These are phyloP conservation scores for Pleomassaria siparia DNA, from an alignment of 2,329 filamentous ascomycete species.

Conservation along the genomic window DNA sequence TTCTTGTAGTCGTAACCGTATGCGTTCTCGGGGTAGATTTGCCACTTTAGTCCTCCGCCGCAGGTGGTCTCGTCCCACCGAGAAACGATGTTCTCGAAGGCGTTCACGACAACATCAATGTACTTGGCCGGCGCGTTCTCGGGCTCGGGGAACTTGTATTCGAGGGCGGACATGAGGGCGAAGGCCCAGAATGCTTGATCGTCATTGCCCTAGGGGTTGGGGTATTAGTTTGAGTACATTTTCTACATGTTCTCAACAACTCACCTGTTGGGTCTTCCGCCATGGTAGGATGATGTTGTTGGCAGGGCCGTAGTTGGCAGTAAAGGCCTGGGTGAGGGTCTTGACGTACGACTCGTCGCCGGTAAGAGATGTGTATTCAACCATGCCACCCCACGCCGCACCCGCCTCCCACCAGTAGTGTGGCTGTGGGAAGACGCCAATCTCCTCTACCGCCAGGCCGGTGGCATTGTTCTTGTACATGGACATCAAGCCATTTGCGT, in stretches of 20 bases:
- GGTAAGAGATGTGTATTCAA: slow-evolving; percentile 52
- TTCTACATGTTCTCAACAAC: neutral
- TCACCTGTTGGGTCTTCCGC: slow-evolving; percentile 34
- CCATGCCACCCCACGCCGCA: slow-evolving; percentile 39
- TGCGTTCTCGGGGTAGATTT: slow-evolving; percentile 76
- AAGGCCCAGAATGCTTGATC: slow-evolving; percentile 76
- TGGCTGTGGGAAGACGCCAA: slow-evolving; percentile 47
- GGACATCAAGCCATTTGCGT: slow-evolving; percentile 39
- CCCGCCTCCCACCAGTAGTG: slow-evolving; percentile 54
- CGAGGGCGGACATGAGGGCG: slow-evolving; percentile 66
- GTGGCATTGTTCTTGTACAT: slow-evolving; percentile 37
- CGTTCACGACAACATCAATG: slow-evolving; percentile 67
- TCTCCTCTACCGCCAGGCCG: slow-evolving; percentile 21
- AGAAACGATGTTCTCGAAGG: slow-evolving; percentile 69
- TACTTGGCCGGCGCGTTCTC: slow-evolving; percentile 49
- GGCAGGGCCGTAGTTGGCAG: slow-evolving; percentile 43
- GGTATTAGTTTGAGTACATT: slow-evolving; percentile 1
- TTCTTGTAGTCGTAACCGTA: slow-evolving; percentile 80
- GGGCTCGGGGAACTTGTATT: slow-evolving; percentile 67
- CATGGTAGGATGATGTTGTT: slow-evolving; percentile 50
- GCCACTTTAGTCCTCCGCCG: slow-evolving; percentile 75
- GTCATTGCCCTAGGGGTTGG: slow-evolving; percentile 62
- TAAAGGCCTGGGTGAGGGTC: slow-evolving; percentile 47
- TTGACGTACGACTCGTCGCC: slow-evolving; percentile 48
- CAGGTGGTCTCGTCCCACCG: slow-evolving; percentile 72